phyloP scores from a whole-genome alignment of 2,329 filamentous ascomycete genomes.

The Chrysoporthe cubensis region DNA sequence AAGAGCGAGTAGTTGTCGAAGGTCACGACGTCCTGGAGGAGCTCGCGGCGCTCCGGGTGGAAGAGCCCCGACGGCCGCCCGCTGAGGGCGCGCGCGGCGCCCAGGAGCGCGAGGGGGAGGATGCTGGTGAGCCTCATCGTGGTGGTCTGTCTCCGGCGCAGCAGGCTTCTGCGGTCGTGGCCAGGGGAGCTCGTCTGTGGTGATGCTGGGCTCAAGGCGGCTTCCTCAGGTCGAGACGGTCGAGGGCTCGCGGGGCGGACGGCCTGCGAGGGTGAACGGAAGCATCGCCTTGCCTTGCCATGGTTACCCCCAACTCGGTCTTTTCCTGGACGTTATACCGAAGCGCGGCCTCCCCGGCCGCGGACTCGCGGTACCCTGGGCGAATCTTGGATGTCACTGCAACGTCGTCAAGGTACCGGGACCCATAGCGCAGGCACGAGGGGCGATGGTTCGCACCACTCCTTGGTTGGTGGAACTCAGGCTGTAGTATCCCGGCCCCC shows the following conservation, averaged over 20 bases:
- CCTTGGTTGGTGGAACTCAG: conserved; percentile 8
- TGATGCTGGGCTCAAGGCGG: no score
- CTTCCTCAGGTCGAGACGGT: background rate
- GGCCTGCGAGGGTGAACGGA: background rate
- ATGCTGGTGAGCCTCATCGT: conserved; percentile 25
- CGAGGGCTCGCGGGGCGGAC: background rate
- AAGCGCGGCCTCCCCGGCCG: background rate
- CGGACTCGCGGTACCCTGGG: background rate
- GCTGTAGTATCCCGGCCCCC: background rate
- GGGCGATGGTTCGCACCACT: background rate
- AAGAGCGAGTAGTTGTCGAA: conserved; percentile 71
- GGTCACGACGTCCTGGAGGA: conserved; percentile 48
- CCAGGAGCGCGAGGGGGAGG: conserved; percentile 22
- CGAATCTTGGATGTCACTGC: background rate
- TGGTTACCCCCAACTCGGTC: background rate
- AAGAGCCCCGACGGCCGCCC: conserved; percentile 24
- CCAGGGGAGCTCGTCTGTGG: no score
- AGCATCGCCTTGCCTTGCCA: no score
- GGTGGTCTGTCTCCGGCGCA: background rate
- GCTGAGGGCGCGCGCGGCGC: conserved; percentile 14
- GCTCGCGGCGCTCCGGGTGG: conserved; percentile 22
- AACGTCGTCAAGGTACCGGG: conserved; percentile 1
- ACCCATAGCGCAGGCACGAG: background rate
- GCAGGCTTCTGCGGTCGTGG: no score
- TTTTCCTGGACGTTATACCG: background rate